Evolutionary conservation across 1,284 basidiomycete genomes (phyloP), one percentile per base, ranked within the genome.

Genomic region (Cryptococcus depauperatus): DNA sequence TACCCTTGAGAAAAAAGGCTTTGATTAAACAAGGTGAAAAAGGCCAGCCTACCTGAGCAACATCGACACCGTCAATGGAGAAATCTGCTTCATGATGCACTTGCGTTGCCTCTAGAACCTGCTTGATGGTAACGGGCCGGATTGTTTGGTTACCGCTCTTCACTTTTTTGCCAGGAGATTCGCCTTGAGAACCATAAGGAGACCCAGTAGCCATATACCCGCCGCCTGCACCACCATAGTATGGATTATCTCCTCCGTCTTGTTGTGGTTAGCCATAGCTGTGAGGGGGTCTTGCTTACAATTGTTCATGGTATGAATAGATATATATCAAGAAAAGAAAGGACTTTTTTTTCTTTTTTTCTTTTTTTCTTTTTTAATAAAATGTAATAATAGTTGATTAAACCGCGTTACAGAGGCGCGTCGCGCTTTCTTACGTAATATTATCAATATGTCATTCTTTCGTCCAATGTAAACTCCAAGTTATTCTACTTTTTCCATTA

Each of bases 21-120:
- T n/a, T 14, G 33, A 14, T 4, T 25, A 30, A 13, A 30, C 9
- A 30, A 6, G 3, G 27, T 22, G 3, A 32, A 19, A 18, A 23
- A 13, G 27, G 19, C 7, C 13, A 25, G 5, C 76, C 47, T 53
- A 88, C 87, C 68, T 90, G 85, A 43, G 83, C 83, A 46, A 93
- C 75, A 53, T 93, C 87, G 5, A 76, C 71, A 18, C 81, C 82
- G 53, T 92, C 89, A 38, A 96, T 77, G 44, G 76, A 77, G 79
- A 90, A 92, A 43, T 92, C 87, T 1, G 88, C 83, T 55, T 97
- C 92, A 0, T 83, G 76, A 62, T 95, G 87, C 5, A 82, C 76
- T 72, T 95, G 90, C 27, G 74, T 76, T 2, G 91, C 86, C 53
- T 79, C 78, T 38, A 76, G 60, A 39, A 96, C 75, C 68, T 95